Evolutionary conservation across 768 basidiomycete species (phyloP), one percentile per base, ranked within the genome.

Genomic region (Sporobolomyces roseus): DNA sequence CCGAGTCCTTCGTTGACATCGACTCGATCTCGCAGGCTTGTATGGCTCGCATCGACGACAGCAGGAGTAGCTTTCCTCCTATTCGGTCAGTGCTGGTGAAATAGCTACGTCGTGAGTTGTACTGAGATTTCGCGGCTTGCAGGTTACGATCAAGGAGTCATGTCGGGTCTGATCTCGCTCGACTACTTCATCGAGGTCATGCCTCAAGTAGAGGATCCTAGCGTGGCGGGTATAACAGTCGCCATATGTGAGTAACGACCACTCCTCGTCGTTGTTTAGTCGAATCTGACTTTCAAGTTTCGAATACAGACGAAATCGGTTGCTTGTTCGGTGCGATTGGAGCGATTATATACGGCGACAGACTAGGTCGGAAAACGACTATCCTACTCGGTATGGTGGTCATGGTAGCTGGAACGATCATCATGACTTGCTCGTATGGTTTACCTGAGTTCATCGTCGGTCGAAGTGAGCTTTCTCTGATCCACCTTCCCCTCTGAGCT

Each of bases 391-490:
- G 76, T 25, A 72, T 70, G 38, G 32, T 53, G 38, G 52, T 77
- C 21, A 60, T 77, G 36, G 48, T 60, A 23, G 41, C 74, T 25
- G 63, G 63, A 3, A 53, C 52, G 4, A n/a, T 63, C 12, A 54
- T 75, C 35, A 73, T 73, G 65, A 70, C 71, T 25, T 53, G 70
- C 29, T 66, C 74, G 13, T 75, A 63, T 32, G 61, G 69, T 38
- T 69, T 75, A 30, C 59, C 73, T 1, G 68, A 72, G 43, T 60
- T 74, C 16, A 75, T 75, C 54, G 75, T 75, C 59, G 76, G 74
- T 17, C 71, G 76, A 27, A 73, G 58, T 60, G 45, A 30, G 58
- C 49, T 50, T 4, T 46, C 17, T 9, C 38, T 41, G 38, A 41
- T 41, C 17, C 38, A 17, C 38, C 32, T 30, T 33, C 32, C n/a